Conservation (phyloP, 169 alveolate species). For the Plasmodium yoelii region DNA sequence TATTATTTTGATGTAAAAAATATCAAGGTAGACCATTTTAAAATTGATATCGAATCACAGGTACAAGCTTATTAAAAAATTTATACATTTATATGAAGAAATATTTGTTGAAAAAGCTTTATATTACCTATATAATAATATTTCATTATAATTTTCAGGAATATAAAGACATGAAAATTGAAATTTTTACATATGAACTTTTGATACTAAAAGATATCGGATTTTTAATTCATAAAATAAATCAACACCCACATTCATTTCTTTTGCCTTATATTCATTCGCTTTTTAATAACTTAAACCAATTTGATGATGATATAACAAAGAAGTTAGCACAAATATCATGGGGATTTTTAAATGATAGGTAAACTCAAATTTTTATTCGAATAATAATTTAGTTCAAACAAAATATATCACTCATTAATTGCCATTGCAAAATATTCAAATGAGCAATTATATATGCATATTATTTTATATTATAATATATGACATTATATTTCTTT, state of each 20-base stretch:
- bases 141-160: constrained; percentile 18
- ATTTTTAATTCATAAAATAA: constrained; percentile 84
- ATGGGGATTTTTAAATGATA: constrained; percentile 93
- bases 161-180: constrained; percentile 79
- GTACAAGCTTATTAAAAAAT: not conserved
- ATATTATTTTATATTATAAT: no score
- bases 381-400: no score
- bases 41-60: constrained; percentile 58
- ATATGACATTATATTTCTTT: not conserved
- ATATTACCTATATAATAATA: not conserved
- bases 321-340: constrained; percentile 90
- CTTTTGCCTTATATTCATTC: constrained; percentile 89
- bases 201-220: constrained; percentile 91
- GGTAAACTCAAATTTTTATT: constrained; percentile 75
- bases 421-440: no score
- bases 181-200: constrained; percentile 89
- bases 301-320: constrained; percentile 80
- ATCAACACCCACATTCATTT: constrained; percentile 88
- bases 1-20: constrained; percentile 70
- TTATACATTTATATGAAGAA: no score
- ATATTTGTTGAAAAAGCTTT: not conserved
- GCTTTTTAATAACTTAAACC: constrained; percentile 87
- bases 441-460: no score
- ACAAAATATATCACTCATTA: no score
- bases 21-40: constrained; percentile 39